Evolutionary conservation across 2,329 filamentous ascomycete species (phyloP).

Genomic region (Aspergillus melleus): DNA sequence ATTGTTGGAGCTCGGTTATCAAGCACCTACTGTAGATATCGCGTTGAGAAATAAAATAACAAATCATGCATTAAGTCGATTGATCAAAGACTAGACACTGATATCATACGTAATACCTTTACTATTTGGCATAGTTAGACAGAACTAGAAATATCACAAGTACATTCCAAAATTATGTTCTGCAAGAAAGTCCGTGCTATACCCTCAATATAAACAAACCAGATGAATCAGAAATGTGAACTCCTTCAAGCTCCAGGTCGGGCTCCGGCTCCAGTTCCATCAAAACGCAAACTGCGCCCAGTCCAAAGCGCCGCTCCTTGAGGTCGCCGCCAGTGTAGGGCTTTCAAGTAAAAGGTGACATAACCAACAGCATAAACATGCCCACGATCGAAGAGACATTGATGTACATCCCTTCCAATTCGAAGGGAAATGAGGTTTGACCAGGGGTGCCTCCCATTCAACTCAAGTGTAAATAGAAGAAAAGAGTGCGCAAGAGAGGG

Average conservation of each 20-base stretch:
- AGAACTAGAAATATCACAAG: neutral
- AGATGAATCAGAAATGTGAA: neutral
- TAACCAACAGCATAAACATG: neutral
- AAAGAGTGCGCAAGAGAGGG: neutral
- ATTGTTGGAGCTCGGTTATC: too few relatives aligned
- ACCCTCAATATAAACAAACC: neutral
- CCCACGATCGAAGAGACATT: neutral
- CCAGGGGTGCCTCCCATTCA: too few relatives aligned
- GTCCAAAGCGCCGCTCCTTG: neutral
- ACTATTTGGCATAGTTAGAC: too few relatives aligned
- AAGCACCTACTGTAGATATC: too few relatives aligned
- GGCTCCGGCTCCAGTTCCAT: neutral
- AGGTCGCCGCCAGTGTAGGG: neutral
- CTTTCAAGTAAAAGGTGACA: neutral
- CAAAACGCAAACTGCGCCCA: neutral
- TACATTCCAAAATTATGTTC: neutral
- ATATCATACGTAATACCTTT: too few relatives aligned
- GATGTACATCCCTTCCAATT: constrained; percentile 3
- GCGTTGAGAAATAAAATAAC: too few relatives aligned
- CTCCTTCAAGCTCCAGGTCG: neutral
- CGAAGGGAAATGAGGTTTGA: neutral
- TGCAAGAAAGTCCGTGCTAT: neutral
- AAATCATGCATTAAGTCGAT: too few relatives aligned
- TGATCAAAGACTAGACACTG: too few relatives aligned
- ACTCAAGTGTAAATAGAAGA: too few relatives aligned